Base-by-base conservation (phyloP, 345 rosid species). In the Punica granatum region DNA sequence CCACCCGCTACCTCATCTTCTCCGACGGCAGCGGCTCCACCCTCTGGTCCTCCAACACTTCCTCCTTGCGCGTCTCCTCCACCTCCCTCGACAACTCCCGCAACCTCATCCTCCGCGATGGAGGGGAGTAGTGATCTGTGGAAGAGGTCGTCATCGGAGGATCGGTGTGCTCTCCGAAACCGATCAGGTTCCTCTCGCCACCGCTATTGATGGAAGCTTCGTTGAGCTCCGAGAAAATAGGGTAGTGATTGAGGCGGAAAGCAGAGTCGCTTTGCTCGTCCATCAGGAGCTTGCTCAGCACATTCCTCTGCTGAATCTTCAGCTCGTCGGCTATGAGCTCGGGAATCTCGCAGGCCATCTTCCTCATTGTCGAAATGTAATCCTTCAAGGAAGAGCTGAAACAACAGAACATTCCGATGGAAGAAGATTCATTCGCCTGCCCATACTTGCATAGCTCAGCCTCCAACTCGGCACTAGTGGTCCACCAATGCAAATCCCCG, bases 91-190 rank as follows among this genome's bases (percentile, higher is more conserved):
- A 85, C 12, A 84, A 83, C 63, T 72, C 78, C 12, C 90, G 96
- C 33, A 79, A 89, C 37, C 72, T 86, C 23, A 56, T 66, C 51
- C 84, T 89, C 19, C 7, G 72, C 1, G 72, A 67, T 42, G 48
- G n/a, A n/a, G n/a, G n/a, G n/a, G n/a, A n/a, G n/a, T n/a, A n/a
- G n/a, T n/a, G n/a, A n/a, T n/a, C n/a, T n/a, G n/a, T n/a, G n/a
- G n/a, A n/a, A n/a, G n/a, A n/a, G n/a, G n/a, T n/a, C n/a, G n/a
- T n/a, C n/a, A 92, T 86, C 41, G 90, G 98, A 69, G 97, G 98
- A 78, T 92, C 98, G 12, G 97, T 86, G 71, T 92, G 96, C 71
- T 88, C 98, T 0, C 97, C 97, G 64, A 92, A 84, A n/a, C 97
- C 97, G 30, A 88, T 82, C 72, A 70, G 72, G 70, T 73, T 64